phyloP scores from a whole-genome alignment of 495 filamentous ascomycete species.

The Emericellopsis terricola region DNA sequence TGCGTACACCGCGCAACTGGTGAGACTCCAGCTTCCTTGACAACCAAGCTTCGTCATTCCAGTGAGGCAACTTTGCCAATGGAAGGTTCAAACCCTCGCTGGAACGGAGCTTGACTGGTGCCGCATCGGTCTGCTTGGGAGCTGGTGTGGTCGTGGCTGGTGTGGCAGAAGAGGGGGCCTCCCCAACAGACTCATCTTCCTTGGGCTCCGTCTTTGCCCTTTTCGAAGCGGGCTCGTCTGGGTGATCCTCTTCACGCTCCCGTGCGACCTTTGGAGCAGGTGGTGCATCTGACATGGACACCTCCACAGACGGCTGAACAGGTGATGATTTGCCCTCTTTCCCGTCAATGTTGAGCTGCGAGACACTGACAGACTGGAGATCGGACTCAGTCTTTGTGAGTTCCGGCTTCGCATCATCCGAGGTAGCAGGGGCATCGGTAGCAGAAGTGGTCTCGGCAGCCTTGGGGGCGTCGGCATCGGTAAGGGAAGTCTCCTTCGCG shows the following conservation, averaged over 20 bases:
- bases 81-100: conserved; percentile 5
- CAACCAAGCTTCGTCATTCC: conserved; percentile 9
- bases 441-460: not conserved
- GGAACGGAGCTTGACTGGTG: too few relatives aligned
- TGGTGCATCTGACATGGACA: conserved; percentile 16
- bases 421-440: not conserved
- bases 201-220: conserved; percentile 43
- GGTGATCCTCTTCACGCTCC: conserved; percentile 52
- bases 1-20: conserved; percentile 26
- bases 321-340: conserved; percentile 8
- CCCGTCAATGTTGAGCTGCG: conserved; percentile 13
- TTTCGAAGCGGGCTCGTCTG: conserved; percentile 63
- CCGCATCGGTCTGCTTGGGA: not conserved
- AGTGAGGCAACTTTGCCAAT: not conserved
- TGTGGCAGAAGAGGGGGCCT: not conserved
- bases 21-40: conserved; percentile 22
- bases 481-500: not conserved
- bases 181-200: not conserved
- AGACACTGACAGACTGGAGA: conserved; percentile 6
- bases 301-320: conserved; percentile 11
- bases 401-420: conserved; percentile 1
- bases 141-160: conserved; percentile 1
- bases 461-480: not conserved
- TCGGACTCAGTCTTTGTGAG: conserved; percentile 1
- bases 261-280: conserved; percentile 38